phyloP scores from a whole-genome alignment of 164 flowering plant species.

The Paratinospora sagittata region DNA sequence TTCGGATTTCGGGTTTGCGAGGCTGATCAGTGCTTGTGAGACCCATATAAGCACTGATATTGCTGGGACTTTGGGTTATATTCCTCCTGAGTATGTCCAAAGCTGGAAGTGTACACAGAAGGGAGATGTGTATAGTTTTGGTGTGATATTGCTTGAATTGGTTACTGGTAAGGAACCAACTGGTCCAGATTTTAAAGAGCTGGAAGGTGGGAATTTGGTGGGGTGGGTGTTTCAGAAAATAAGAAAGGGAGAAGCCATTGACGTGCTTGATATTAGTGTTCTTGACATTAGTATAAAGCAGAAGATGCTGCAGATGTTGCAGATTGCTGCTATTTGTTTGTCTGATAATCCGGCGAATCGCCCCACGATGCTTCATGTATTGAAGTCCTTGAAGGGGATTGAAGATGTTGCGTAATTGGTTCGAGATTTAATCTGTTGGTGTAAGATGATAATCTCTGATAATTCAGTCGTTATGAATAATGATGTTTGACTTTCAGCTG shows the following conservation, averaged over 20 bases:
- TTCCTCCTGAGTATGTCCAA: constrained; percentile 83
- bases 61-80: constrained; percentile 85
- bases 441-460: no score
- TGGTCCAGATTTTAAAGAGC: constrained; percentile 66
- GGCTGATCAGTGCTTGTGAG: constrained; percentile 76
- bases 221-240: constrained; percentile 68
- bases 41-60: constrained; percentile 76
- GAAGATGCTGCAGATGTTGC: constrained; percentile 49
- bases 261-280: constrained; percentile 52
- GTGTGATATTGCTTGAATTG: constrained; percentile 71
- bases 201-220: constrained; percentile 75
- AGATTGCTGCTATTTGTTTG: constrained; percentile 49
- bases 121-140: constrained; percentile 80
- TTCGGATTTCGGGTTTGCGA: constrained; percentile 75
- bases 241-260: constrained; percentile 42
- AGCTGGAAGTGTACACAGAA: constrained; percentile 61
- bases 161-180: constrained; percentile 83
- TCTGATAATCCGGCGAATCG: constrained; percentile 53
- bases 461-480: no score
- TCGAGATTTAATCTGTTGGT: neutral
- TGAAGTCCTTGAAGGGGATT: constrained; percentile 45
- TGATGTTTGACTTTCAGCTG: no score
- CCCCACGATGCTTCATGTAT: constrained; percentile 64
- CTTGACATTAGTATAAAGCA: constrained; percentile 37
- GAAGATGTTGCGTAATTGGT: constrained; percentile 20